Base-by-base conservation (phyloP, 164 flowering plant species). In the Akebia trifoliata region DNA sequence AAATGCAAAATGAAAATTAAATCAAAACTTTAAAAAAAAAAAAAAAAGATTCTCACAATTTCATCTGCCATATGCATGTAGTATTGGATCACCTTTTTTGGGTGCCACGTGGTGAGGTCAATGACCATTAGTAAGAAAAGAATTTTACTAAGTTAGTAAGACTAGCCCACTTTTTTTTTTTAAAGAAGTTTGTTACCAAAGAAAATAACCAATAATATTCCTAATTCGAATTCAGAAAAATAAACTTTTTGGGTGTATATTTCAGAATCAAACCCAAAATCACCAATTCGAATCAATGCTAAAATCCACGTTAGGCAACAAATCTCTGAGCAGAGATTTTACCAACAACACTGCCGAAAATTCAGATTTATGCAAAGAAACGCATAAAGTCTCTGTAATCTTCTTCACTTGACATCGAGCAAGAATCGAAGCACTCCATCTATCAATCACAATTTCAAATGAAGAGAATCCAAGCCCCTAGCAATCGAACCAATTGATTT, bases 381-480 rank as follows among this genome's bases (percentile, higher is more conserved):
- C 77, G 49, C 78, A 79, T 6, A 86, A 54, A 1, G 82, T 71
- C 30, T 77, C 94, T 36, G 57, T 71, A 50, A 84, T 75, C 57
- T 78, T 83, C 76, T 25, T 80, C 67, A 83, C 45, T 63, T 89
- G 70, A 56, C 94, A 84, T 38, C 76, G 69, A 11, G 67, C 65
- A 67, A 89, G 54, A 22, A 89, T 57, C 61, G 97, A 86, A 51
- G 97, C 97, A 36, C 59, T 72, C 57, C 84, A 65, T 45, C 97
- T 92, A 62, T 89, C 95, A 0, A 84, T 63, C 54, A 89, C 66
- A 40, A 92, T 89, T 31, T 90, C 97, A 4, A 92, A 83, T 35
- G 86, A 44, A 81, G 80, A 57, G 74, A 84, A 26, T 75, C 79
- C 38, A 86, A 12, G 40, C 60, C 74, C 61, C 70, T 73, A 14